A percentile compares a stretch with the other conserved stretches of the same genome.
Conservation (phyloP, 208 protist genomes). For the Crithidia fasciculata region DNA sequence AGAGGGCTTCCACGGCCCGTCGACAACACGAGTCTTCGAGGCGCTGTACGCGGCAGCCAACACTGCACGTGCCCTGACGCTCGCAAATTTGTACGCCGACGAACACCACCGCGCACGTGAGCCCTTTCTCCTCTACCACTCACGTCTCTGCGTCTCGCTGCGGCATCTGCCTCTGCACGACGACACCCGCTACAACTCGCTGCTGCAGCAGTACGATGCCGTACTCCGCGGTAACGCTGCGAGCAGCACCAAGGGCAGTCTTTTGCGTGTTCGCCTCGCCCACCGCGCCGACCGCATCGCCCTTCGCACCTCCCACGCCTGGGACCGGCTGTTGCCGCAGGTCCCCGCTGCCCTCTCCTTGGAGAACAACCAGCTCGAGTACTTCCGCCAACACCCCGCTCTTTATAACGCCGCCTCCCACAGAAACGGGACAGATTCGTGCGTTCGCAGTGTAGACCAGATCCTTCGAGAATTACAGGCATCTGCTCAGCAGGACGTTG, state of each 20-base stretch:
- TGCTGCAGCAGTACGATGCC: slow-evolving; percentile 10
- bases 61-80: slow-evolving; percentile 6
- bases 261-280: slow-evolving; percentile 35
- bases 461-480: neutral
- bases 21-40: neutral
- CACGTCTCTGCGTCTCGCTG: slow-evolving; percentile 48
- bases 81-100: slow-evolving; percentile 33
- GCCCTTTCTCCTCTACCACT: slow-evolving; percentile 53
- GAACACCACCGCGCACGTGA: slow-evolving; percentile 33
- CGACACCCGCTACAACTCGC: slow-evolving; percentile 33
- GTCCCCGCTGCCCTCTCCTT: slow-evolving; percentile 12
- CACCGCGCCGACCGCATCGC: slow-evolving; percentile 46
- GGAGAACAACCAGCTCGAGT: slow-evolving; percentile 29
- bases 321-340: slow-evolving; percentile 22
- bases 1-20: slow-evolving; percentile 3
- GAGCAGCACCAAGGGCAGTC: neutral
- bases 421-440: neutral
- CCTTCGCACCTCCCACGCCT: slow-evolving; percentile 17
- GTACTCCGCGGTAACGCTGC: neutral
- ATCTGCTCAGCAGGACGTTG: neutral
- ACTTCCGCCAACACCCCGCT: slow-evolving; percentile 22
- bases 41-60: slow-evolving; percentile 15
- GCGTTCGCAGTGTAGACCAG: neutral
- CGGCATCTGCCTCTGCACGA: slow-evolving; percentile 43
- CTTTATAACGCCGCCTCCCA: slow-evolving; percentile 9